Conservation (phyloP, 257 asterid species). For the Rauvolfia tetraphylla region DNA sequence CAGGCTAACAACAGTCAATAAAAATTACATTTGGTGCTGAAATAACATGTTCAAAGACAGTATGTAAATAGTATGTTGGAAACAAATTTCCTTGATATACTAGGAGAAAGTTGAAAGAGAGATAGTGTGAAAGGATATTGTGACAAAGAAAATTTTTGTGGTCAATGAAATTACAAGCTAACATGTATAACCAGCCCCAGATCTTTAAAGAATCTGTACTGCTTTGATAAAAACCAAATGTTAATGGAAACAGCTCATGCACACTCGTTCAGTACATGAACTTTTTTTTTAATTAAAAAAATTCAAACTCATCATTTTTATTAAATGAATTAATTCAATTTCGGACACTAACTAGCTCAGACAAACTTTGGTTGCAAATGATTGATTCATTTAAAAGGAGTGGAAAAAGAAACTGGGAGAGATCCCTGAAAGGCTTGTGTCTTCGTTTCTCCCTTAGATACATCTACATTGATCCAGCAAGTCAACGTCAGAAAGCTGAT, state of each 20-base stretch:
- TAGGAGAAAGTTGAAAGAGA: not conserved
- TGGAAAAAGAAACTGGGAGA: too few species aligned
- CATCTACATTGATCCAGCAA: too few species aligned
- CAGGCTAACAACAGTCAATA: not conserved
- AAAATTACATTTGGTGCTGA: not conserved
- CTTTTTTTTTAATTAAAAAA: not conserved
- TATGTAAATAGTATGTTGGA: not conserved
- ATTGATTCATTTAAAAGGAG: not conserved
- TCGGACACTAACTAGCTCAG: not conserved
- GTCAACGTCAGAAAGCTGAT: too few species aligned
- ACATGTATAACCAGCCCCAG: too few species aligned
- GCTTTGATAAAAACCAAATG: too few species aligned
- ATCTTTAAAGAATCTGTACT: too few species aligned
- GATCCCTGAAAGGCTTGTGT: too few species aligned
- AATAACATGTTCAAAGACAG: not conserved
- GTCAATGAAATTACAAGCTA: too few species aligned
- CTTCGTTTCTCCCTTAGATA: too few species aligned
- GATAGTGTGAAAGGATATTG: too few species aligned
- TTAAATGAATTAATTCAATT: not conserved
- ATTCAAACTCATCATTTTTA: not conserved
- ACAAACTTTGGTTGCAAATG: not conserved
- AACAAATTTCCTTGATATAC: not conserved
- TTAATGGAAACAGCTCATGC: not conserved
- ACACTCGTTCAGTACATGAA: not conserved
- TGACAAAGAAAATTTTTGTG: too few species aligned